Base-by-base conservation (phyloP, 1,139 yeast genomes). In the Candida labiduridarum region DNA sequence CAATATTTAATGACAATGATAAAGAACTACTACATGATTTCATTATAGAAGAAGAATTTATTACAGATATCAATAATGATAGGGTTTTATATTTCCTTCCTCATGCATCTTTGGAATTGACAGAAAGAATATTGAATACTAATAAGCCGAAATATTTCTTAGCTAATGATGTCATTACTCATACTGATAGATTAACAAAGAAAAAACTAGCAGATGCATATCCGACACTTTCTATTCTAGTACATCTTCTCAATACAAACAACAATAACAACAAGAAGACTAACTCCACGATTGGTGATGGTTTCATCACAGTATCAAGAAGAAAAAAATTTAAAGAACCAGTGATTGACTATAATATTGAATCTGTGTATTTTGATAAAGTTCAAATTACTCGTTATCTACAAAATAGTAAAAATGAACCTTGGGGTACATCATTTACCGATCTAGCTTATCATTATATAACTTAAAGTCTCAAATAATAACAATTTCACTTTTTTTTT, bases 21-120 rank as follows among this genome's bases (percentile, higher is more conserved):
- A 46, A 46, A 12, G 59, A 59, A 5, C 58, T 74, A 16, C 62
- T 82, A 3, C 48, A 52, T 15, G 38, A 49, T 1, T 46, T 54
- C 0, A 43, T 18, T 1, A 66, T 73, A 36, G 56, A 67, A 54
- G 50, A 67, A 64, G 59, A 51, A 43, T 22, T 65, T 64, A 30
- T 61, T 47, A 42, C 45, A 31, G n/a, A n/a, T n/a, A n/a, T n/a
- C n/a, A 41, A 45, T 7, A 15, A 33, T 22, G 61, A 85, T 6
- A 52, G 61, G 0, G 67, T 72, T 0, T 62, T 86, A 1, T 83
- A 71, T 57, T 88, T 82, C 59, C 72, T 88, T 49, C 95, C 95
- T 0, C 96, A 89, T 66, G 92, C 92, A 0, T 89, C 91, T 0
- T 66, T 86, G 40, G 73, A 69, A 6, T 66, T 88, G 11, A 82